Base-by-base conservation (phyloP, 805 yeast genomes). In the Alloascoidea africana region DNA sequence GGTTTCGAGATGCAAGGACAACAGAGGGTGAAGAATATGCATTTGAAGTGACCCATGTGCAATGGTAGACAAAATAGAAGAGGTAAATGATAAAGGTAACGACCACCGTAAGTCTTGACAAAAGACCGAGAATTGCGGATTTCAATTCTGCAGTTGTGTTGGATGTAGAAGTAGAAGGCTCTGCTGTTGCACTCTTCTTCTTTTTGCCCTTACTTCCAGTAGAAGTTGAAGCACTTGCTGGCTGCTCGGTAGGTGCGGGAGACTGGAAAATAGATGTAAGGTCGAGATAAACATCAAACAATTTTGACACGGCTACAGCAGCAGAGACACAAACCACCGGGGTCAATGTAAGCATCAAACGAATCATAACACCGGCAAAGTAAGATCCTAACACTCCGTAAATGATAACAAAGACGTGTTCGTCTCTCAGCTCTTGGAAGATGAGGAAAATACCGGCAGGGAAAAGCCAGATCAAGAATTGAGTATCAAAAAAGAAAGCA, bases 341-440 rank as follows among this genome's bases (percentile, higher is more conserved):
- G 17, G 98, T 91, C 56, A 91, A 68, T 30, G 98, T 91, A 53
- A 91, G 67, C 94, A 93, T 89, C 57, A 91, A 70, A 62, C 99
- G 82, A 41, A 91, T 91, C 98, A 91, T 91, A 39, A 91, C 99
- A 55, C 98, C 99, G 2, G 98, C 96, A 60, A 91, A 91, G 59
- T 91, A 91, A 5, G 96, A 82, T 51, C 91, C 91, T 45, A 93
- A 67, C n/a, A 93, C 93, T 16, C 87, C 69, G 60, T 91, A 91
- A 38, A 86, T 84, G 48, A 91, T 78, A 43, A 93, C 75, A 56
- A 93, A 93, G 32, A 91, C 82, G 47, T 89, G 95, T 62, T 87
- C 96, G 55, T 91, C 83, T 39, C 76, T 70, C 53, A 91, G 66
- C 42, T 91, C 96, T 58, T 82, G 82, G 71, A 91, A 82, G 48